phyloP scores from a whole-genome alignment of 495 filamentous ascomycete genomes.

The Talaromyces wortmannii region DNA sequence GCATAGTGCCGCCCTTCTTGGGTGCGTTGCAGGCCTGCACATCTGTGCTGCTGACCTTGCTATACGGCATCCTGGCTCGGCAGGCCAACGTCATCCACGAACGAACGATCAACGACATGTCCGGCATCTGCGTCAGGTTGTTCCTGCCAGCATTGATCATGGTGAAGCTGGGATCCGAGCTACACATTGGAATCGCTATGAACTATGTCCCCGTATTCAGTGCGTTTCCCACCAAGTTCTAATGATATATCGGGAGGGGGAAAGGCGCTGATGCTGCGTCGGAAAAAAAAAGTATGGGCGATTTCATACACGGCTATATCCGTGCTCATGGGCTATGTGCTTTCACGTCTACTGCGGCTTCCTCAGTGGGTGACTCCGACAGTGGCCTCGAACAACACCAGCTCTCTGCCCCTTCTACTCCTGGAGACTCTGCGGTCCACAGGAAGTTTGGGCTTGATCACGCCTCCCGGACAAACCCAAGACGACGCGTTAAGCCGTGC shows the following conservation, averaged over 20 bases:
- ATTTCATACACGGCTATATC: conserved; percentile 48
- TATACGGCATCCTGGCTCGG: conserved; percentile 54
- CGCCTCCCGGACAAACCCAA: conserved; percentile 37
- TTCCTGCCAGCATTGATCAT: conserved; percentile 68
- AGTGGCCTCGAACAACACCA: conserved; percentile 73
- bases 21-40: conserved; percentile 65
- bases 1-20: conserved; percentile 46
- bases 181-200: conserved; percentile 46
- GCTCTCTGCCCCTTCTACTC: conserved; percentile 61
- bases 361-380: conserved; percentile 62
- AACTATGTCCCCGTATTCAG: conserved; percentile 52
- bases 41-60: conserved; percentile 63
- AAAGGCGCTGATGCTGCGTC: neutral
- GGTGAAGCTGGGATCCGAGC: conserved; percentile 57
- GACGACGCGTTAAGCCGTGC: conserved; percentile 52
- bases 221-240: conserved; percentile 6
- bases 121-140: conserved; percentile 57
- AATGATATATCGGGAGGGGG: neutral
- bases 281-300: conserved; percentile 42
- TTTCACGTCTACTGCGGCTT: conserved; percentile 42
- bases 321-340: conserved; percentile 40
- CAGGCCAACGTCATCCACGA: conserved; percentile 51
- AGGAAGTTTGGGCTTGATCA: conserved; percentile 53
- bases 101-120: conserved; percentile 53
- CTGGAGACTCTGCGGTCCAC: conserved; percentile 58